Evolutionary conservation across 202 grass and related monocot species (phyloP).

Genomic region (Digitaria exilis): DNA sequence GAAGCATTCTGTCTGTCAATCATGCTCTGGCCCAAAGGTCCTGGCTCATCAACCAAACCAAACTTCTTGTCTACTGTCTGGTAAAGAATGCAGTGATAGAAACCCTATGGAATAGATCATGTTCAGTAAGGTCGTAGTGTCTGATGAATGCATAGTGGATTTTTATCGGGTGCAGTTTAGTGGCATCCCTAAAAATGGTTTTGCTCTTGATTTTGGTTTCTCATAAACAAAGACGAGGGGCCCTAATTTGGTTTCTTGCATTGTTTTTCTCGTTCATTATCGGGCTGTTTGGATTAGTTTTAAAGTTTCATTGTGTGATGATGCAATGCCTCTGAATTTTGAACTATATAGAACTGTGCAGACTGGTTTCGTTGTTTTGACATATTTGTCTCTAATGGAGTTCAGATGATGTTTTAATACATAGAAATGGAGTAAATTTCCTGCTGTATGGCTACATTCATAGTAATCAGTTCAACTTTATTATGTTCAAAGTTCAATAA

Average conservation of each 20-base stretch:
- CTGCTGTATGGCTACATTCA: background rate
- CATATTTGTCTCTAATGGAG: background rate
- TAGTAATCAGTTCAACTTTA: background rate
- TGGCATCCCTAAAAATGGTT: background rate
- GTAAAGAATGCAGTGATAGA: background rate
- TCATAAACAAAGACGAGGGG: background rate
- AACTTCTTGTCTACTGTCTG: background rate
- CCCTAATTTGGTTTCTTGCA: background rate
- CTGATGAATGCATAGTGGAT: too few species aligned
- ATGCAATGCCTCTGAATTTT: too few species aligned
- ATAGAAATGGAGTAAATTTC: background rate
- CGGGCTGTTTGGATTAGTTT: background rate
- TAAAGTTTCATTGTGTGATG: background rate
- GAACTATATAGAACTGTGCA: too few species aligned
- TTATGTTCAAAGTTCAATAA: constrained; percentile 11
- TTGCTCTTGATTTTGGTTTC: background rate
- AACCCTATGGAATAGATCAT: constrained; percentile 20
- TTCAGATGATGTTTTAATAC: background rate
- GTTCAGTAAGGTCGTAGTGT: too few species aligned
- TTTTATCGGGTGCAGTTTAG: background rate
- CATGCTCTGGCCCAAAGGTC: constrained; percentile 8
- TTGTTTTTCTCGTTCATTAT: background rate
- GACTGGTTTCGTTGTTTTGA: background rate
- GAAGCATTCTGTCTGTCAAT: background rate
- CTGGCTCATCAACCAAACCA: background rate